Conservation (phyloP, 805 yeast genomes). For the Lachancea thermotolerans region DNA sequence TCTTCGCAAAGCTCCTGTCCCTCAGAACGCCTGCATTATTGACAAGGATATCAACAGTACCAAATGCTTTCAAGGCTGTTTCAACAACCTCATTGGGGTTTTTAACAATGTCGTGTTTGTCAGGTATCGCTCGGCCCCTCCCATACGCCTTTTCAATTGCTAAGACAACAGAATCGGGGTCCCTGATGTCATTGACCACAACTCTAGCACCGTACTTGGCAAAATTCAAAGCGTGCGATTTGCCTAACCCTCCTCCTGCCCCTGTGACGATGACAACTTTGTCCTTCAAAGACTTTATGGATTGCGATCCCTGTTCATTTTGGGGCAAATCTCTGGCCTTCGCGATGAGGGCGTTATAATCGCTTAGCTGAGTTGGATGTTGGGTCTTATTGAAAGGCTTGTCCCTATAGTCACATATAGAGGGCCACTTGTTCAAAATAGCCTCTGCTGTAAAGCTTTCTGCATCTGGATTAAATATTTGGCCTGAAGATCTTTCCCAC, state of each 20-base stretch:
- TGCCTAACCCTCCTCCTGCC: constrained; percentile 91
- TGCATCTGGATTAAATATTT: constrained; percentile 65
- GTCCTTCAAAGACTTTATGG: constrained; percentile 54
- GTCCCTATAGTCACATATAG: constrained; percentile 57
- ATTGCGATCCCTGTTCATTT: constrained; percentile 51
- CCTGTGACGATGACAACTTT: constrained; percentile 92
- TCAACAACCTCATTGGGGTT: constrained; percentile 71
- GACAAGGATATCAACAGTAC: constrained; percentile 75
- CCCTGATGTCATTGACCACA: constrained; percentile 82
- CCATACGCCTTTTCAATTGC: constrained; percentile 63
- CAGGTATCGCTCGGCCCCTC: constrained; percentile 72
- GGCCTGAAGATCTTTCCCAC: constrained; percentile 92
- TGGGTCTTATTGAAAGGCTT: constrained; percentile 48
- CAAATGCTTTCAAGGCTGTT: constrained; percentile 69
- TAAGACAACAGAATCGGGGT: constrained; percentile 65
- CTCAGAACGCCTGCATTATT: constrained; percentile 95
- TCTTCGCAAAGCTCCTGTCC: constrained; percentile 79
- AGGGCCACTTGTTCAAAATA: constrained; percentile 58
- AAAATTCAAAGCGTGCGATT: constrained; percentile 76
- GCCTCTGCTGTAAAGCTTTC: constrained; percentile 77
- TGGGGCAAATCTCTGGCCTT: constrained; percentile 44
- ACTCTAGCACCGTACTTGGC: constrained; percentile 93
- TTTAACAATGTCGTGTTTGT: constrained; percentile 71
- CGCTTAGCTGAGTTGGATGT: constrained; percentile 67
- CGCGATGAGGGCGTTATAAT: constrained; percentile 56